Base-by-base conservation (phyloP, 495 filamentous ascomycete genomes). In the Glonium stellatum region DNA sequence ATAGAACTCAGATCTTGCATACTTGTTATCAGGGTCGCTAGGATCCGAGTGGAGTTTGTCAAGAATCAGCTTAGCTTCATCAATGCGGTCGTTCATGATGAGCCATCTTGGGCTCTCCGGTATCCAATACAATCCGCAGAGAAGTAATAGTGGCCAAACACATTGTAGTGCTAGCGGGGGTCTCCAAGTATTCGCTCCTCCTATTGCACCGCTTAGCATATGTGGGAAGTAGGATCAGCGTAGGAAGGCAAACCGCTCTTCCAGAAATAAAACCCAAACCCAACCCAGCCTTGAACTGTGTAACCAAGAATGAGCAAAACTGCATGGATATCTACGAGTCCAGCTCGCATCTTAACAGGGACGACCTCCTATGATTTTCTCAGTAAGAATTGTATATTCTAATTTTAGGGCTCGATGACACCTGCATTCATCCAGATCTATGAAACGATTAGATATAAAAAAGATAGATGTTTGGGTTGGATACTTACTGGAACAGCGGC, bases 31-130 rank as follows among this genome's bases (percentile, higher is more conserved):
- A 10, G 54, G 54, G 23, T 57, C 54, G 9, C 18, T 18, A 13
- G 12, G 9, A n/a, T 9, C 31, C 21, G 36, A 25, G 36, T 57
- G 54, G 10, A 57, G 36, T 10, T n/a, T 48, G 8, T n/a, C 10
- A 15, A 57, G 15, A 31, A 57, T 57, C 18, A 49, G 1, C 23
- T 23, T 15, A 13, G 54, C 54, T 47, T 57, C 19, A 47, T 57
- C 54, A 4, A 18, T 47, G 15, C 41, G 35, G 23, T 48, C 54
- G 10, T n/a, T 15, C 3, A 23, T n/a, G 23, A 57, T 11, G 3
- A 57, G 54, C 54, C 54, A 57, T 23, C 54, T 34, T 15, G 54
- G 54, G 18, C 15, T 18, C n/a, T 57, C 54, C 36, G 54, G 54
- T 3, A 57, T 19, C 15, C 15, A 57, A 2, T 34, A 37, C 23